These are phyloP conservation scores for Coleophoma crateriformis DNA, from an alignment of 2,329 filamentous ascomycete genomes.

Conservation along the genomic window DNA sequence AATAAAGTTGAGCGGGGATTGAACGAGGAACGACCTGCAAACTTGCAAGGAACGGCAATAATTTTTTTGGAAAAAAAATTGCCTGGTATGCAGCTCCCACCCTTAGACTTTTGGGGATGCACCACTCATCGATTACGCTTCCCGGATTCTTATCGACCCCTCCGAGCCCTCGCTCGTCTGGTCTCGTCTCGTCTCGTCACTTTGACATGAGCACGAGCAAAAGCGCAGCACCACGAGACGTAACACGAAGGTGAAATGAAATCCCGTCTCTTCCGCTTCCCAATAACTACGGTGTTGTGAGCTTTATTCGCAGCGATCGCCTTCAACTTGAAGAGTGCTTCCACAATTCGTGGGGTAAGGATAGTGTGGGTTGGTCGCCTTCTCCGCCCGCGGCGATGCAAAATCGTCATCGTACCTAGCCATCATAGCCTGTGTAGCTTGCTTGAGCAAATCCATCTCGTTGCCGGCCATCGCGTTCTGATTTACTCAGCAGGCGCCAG, in stretches of 20 bases:
- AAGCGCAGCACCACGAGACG: not conserved
- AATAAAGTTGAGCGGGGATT: slow-evolving; percentile 1
- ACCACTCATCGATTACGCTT: slow-evolving; percentile 21
- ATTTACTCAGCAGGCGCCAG: slow-evolving; percentile 7
- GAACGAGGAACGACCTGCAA: not conserved
- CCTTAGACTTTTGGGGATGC: slow-evolving; percentile 1
- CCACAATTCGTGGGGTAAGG: too few species aligned
- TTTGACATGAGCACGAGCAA: slow-evolving; percentile 12
- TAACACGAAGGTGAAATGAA: too few species aligned
- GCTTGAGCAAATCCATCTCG: slow-evolving; percentile 27
- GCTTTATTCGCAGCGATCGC: too few species aligned
- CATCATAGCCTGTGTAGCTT: slow-evolving; percentile 29
- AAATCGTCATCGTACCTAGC: slow-evolving; percentile 23
- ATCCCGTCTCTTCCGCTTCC: too few species aligned
- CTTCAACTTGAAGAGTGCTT: too few species aligned
- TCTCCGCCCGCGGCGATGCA: not conserved
- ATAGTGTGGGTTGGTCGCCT: not conserved
- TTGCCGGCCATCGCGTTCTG: slow-evolving; percentile 20
- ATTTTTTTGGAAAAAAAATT: slow-evolving; percentile 3
- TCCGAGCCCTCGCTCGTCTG: slow-evolving; percentile 11
- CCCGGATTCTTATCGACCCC: not conserved
- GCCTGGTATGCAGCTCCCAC: slow-evolving; percentile 8
- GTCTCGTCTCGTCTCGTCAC: slow-evolving; percentile 8
- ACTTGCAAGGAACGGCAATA: not conserved
- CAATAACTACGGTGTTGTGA: not conserved